Base-by-base conservation (phyloP, 805 yeast species). In the Schwanniomyces yamadae region DNA sequence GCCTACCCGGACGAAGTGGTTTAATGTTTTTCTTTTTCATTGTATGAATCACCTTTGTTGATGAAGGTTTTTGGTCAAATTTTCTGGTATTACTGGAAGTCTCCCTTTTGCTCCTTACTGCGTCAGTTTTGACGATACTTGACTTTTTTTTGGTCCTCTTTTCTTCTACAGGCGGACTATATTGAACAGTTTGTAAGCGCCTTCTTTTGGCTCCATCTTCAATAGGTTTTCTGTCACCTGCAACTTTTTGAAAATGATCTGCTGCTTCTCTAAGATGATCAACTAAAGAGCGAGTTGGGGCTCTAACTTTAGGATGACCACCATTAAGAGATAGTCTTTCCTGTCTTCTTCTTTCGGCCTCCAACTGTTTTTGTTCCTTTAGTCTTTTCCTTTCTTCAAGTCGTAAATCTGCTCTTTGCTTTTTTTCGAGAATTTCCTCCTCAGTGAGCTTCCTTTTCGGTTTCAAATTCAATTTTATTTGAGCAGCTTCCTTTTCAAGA, bases 221-320 rank as follows among this genome's bases (percentile, higher is more conserved):
- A n/a, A 67, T 54, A 12, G 43, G 31, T 18, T 52, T 46, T 4
- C 55, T 55, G 37, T 67, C 60, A 11, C 72, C 73, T 3, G 61
- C 55, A n/a, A 67, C 59, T 17, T 66, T 57, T 42, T 67, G 71
- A 34, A 67, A 67, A 48, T 65, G 63, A 18, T 50, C 53, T 1
- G 67, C 56, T 7, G 59, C 63, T 13, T 53, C 59, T 18, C 26
- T 14, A 19, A 35, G 34, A 11, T 35, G 31, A 2, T 19, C 31
- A 3, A 30, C 17, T 13, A 21, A 18, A 4, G 23, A 12, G 12
- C 10, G 19, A 6, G 17, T 25, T 5, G 30, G 9, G 24, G 17
- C 11, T 15, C 29, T 35, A 12, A 17, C 21, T 5, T 6, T 6
- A 3, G 11, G 8, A 9, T 13, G 11, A 7, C 19, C 9, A 9